Conservation (phyloP, 495 filamentous ascomycete species). For the Glarea lozoyensis region DNA sequence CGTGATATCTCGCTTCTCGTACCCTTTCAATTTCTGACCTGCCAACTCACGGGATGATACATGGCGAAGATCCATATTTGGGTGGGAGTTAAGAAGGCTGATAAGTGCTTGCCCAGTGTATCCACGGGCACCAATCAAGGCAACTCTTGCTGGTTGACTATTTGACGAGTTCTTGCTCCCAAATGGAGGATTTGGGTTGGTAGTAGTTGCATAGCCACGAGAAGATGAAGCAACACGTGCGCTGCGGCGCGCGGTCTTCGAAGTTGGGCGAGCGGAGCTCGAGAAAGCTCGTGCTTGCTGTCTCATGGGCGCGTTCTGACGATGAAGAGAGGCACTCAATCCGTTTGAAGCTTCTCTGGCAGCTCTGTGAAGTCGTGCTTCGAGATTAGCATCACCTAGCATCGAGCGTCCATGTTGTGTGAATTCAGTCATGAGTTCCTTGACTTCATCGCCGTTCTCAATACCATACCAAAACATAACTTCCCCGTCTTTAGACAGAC, state of each 20-base stretch:
- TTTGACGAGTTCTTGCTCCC: conserved; percentile 87
- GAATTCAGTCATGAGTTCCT: conserved; percentile 83
- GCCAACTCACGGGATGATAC: conserved; percentile 92
- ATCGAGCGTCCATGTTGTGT: conserved; percentile 72
- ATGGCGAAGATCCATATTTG: conserved; percentile 87
- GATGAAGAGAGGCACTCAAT: conserved; percentile 39
- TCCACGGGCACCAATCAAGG: conserved; percentile 88
- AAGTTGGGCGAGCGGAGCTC: conserved; percentile 34
- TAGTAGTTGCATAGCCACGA: conserved; percentile 57
- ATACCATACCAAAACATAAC: conserved; percentile 98
- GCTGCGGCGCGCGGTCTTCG: conserved; percentile 3
- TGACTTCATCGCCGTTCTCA: conserved; percentile 75
- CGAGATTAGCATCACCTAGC: conserved; percentile 87
- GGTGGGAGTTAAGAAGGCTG: conserved; percentile 78
- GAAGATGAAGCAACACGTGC: conserved; percentile 11
- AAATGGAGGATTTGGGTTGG: conserved; percentile 96
- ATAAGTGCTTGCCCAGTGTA: conserved; percentile 95
- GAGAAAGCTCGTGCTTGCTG: conserved; percentile 63
- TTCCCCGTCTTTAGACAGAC: conserved; percentile 71
- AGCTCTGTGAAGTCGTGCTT: conserved; percentile 71
- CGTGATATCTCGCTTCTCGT: conserved; percentile 83
- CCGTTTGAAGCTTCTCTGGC: conserved; percentile 51
- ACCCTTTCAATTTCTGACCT: conserved; percentile 84
- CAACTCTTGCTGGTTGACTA: conserved; percentile 69
- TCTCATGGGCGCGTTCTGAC: conserved; percentile 29